A percentile compares a stretch with the other conserved stretches of the same genome.
These are phyloP conservation scores for Pseudocercospora fijiensis DNA, from an alignment of 2,329 filamentous ascomycete genomes.

Conservation along the genomic window DNA sequence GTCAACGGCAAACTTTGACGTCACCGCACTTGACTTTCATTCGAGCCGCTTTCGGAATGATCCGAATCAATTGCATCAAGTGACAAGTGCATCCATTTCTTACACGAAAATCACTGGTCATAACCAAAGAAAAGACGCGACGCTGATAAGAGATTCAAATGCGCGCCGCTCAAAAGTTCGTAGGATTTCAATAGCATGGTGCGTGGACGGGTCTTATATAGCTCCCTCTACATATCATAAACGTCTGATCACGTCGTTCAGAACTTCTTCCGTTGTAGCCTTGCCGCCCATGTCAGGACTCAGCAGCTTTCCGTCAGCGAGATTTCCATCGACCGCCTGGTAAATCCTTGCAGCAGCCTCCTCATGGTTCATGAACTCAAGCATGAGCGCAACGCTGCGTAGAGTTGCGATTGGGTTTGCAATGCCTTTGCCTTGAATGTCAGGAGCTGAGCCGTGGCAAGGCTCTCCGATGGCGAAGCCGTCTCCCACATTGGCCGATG, in stretches of 20 bases:
- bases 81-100: not conserved
- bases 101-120: not conserved
- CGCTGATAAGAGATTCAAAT: not conserved
- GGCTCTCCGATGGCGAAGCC: conserved; percentile 95
- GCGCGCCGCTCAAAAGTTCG: not conserved
- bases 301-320: conserved; percentile 77
- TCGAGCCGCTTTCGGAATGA: not conserved
- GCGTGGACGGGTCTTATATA: not conserved
- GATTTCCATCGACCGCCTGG: conserved; percentile 82
- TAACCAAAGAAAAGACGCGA: not conserved
- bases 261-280: conserved; percentile 80
- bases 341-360: conserved; percentile 87
- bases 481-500: conserved; percentile 91
- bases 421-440: conserved; percentile 89
- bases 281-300: conserved; percentile 88
- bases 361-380: conserved; percentile 90
- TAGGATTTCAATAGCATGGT: not conserved
- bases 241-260: conserved; percentile 80
- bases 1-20: not conserved
- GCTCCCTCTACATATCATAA: conserved; percentile 51
- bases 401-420: conserved; percentile 97
- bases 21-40: not conserved
- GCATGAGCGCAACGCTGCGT: conserved; percentile 86
- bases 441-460: conserved; percentile 92
- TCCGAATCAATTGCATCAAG: not conserved